A percentile compares a stretch with the other conserved stretches of the same genome.
phyloP scores from a whole-genome alignment of 345 rosid genomes.

The Acer saccharum region DNA sequence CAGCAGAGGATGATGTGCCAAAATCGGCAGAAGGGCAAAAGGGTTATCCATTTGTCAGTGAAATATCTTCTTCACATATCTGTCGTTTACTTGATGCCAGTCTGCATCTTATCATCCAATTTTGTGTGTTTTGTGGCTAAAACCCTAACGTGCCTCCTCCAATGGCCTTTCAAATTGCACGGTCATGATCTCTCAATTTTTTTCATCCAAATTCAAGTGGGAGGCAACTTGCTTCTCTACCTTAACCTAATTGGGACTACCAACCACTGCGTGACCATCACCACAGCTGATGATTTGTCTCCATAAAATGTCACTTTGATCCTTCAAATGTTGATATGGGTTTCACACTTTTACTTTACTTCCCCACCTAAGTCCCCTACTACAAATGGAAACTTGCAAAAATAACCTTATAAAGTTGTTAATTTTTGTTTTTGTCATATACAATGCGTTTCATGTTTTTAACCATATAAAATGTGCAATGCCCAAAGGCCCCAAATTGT shows the following conservation, averaged over 20 bases:
- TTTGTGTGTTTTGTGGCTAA: not conserved
- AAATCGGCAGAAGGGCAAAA: not conserved
- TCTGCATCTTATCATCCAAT: not conserved
- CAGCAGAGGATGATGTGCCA: not conserved
- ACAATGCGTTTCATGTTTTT: too few species aligned
- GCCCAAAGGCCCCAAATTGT: too few species aligned
- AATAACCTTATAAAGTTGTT: too few species aligned
- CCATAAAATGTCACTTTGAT: not conserved
- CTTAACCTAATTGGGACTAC: not conserved
- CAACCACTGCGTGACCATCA: not conserved
- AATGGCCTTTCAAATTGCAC: conserved; percentile 28
- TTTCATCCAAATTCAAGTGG: not conserved
- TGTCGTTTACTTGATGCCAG: not conserved
- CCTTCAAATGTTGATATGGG: not conserved
- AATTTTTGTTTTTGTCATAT: too few species aligned
- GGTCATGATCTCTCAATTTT: conserved; percentile 32
- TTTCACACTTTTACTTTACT: not conserved
- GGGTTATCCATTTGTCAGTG: not conserved
- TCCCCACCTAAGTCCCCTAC: too few species aligned
- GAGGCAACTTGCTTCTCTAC: not conserved
- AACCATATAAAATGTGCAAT: too few species aligned
- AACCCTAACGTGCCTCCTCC: conserved; percentile 26
- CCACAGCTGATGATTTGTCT: not conserved
- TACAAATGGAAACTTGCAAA: too few species aligned
- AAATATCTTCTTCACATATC: not conserved